phyloP scores from a whole-genome alignment of 2,329 filamentous ascomycete genomes.

The Epicoccum sorghinum region DNA sequence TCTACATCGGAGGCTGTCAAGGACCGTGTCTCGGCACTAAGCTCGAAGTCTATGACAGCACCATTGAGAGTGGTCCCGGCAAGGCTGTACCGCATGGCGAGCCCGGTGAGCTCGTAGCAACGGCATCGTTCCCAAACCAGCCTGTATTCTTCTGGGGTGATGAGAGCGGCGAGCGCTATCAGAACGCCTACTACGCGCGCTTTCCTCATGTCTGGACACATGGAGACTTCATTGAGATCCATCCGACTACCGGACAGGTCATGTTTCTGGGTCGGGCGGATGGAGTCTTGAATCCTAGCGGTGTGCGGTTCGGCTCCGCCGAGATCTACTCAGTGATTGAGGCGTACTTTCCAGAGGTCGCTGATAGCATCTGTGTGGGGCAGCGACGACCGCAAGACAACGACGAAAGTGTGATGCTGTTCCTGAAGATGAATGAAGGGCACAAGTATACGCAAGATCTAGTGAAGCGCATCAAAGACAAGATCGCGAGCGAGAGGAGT shows the following conservation, averaged over 20 bases:
- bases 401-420: conserved; percentile 66
- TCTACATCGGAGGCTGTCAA: conserved; percentile 66
- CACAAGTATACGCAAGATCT: conserved; percentile 27
- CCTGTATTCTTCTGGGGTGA: conserved; percentile 62
- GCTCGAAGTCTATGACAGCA: conserved; percentile 65
- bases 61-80: conserved; percentile 54
- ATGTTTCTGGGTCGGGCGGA: conserved; percentile 74
- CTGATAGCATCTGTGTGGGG: conserved; percentile 80
- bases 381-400: conserved; percentile 68
- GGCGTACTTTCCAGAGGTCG: conserved; percentile 66
- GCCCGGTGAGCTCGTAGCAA: conserved; percentile 76
- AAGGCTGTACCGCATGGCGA: conserved; percentile 65
- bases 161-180: conserved; percentile 50
- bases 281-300: conserved; percentile 79
- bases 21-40: conserved; percentile 60
- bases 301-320: conserved; percentile 78
- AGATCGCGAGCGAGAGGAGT: conserved; percentile 70
- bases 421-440: conserved; percentile 66
- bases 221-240: conserved; percentile 76
- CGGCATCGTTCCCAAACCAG: conserved; percentile 74
- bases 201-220: conserved; percentile 75
- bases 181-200: conserved; percentile 54
- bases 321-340: conserved; percentile 81
- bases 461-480: conserved; percentile 65
- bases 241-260: conserved; percentile 70